Conservation (phyloP, 129 eudicot species). For the Oenanthe sinensis region DNA sequence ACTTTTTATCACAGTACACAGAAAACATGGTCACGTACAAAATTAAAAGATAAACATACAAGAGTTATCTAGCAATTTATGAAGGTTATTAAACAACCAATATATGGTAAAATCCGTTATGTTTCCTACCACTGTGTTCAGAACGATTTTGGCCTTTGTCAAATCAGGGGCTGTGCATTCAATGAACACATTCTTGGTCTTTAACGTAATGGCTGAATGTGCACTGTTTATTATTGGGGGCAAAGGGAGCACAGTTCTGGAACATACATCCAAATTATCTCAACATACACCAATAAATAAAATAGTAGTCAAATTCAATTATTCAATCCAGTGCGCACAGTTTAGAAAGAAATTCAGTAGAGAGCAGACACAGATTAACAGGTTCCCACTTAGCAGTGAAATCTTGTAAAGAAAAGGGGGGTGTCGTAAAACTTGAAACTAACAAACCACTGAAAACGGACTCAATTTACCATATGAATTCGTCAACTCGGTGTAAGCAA, state of each 20-base stretch:
- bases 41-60: slow-evolving; percentile 3
- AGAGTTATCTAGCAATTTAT: slow-evolving; percentile 9
- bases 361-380: not conserved
- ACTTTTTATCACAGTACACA: slow-evolving; percentile 66
- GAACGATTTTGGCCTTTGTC: slow-evolving; percentile 87
- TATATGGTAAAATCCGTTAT: slow-evolving; percentile 1
- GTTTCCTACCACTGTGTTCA: slow-evolving; percentile 75
- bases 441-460: not conserved
- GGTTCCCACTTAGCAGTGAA: not conserved
- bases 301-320: not conserved
- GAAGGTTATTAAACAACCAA: not conserved
- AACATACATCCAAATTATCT: slow-evolving; percentile 1
- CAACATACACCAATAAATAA: not conserved
- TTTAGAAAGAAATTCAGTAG: not conserved
- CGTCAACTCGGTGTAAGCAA: not conserved
- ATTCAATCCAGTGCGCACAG: not conserved
- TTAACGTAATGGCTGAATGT: slow-evolving; percentile 81
- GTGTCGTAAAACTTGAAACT: not conserved
- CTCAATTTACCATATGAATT: not conserved
- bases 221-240: slow-evolving; percentile 96
- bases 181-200: slow-evolving; percentile 86
- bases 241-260: slow-evolving; percentile 85
- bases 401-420: not conserved
- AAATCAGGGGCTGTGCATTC: slow-evolving; percentile 98
- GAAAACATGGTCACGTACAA: slow-evolving; percentile 94